Evolutionary conservation across 352 stramenopile genomes (phyloP), one percentile per base, ranked within the genome.

Genomic region (Peronospora destructor): DNA sequence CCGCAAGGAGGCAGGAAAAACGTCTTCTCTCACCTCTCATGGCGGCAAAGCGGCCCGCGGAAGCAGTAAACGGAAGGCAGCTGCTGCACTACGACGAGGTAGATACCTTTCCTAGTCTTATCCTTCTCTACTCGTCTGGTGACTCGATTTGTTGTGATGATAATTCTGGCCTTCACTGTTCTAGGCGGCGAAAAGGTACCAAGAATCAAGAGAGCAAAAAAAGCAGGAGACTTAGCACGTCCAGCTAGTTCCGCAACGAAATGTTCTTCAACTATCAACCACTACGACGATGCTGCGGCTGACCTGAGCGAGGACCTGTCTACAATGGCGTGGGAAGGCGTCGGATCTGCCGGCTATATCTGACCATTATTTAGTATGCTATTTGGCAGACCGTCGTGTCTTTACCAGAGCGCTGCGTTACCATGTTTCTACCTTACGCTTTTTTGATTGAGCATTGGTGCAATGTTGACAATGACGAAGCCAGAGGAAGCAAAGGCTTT

Each of bases 401-500:
- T 43, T 53, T 6, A 28, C 32, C 36, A 32, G 13, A 10, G 43
- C 29, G 21, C 17, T 23, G 11, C 19, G n/a, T 37, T 10, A 26
- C 28, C 6, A 47, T 37, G 41, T 4, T 47, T 12, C 14, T 26
- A 26, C 43, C 11, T 17, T 6, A 36, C 30, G 12, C 2, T 14
- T 17, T 21, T 10, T 49, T 49, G 25, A 19, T 46, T 5, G 14
- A 10, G 19, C 38, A 38, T 45, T 34, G 34, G 36, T 49, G 26
- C 44, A 34, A 11, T 48, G 30, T 36, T 36, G 30, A 16, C 32
- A 43, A 45, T 85, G 73, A 84, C 75, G 51, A 87, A 74, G 38
- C 60, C 94, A 37, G 87, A 95, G 28, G 79, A 91, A 56, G 86
- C 85, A 16, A 94, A 94, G 56, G 85, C 87, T 1, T 95, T 92